Evolutionary conservation across 768 basidiomycete genomes (phyloP).

Genomic region (Tylopilus plumbeoviolaceoides): DNA sequence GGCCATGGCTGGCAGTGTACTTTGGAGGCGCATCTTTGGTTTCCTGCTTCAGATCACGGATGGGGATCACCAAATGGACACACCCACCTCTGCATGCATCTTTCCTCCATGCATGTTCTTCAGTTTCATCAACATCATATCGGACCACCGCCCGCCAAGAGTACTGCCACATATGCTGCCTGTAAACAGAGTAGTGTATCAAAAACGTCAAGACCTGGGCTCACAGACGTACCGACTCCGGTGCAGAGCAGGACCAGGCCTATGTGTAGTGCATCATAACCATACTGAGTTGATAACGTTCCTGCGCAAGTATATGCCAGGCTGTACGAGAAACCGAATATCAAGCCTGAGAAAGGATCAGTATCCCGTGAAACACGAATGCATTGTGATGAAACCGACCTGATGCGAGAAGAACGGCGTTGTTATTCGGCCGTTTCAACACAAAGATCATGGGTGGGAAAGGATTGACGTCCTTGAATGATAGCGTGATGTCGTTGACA

Average conservation of each 20-base stretch:
- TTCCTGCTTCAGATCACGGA: background rate
- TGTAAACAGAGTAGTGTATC: constrained; percentile 2
- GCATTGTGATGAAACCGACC: constrained; percentile 7
- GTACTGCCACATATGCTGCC: constrained; percentile 52
- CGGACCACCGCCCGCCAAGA: constrained; percentile 58
- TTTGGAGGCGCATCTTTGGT: constrained; percentile 66
- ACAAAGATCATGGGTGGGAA: constrained; percentile 58
- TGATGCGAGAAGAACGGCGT: constrained; percentile 46
- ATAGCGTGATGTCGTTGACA: constrained; percentile 43
- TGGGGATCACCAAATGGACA: background rate
- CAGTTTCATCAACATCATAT: constrained; percentile 39
- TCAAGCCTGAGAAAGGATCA: constrained; percentile 43
- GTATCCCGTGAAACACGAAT: background rate
- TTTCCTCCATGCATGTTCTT: constrained; percentile 42
- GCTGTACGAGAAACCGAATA: constrained; percentile 70
- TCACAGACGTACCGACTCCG: constrained; percentile 51
- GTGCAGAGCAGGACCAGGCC: constrained; percentile 75
- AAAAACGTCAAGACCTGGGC: background rate
- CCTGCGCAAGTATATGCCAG: constrained; percentile 73
- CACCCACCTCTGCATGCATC: constrained; percentile 57
- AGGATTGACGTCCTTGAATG: constrained; percentile 70
- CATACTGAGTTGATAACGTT: constrained; percentile 60
- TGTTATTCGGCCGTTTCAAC: constrained; percentile 61
- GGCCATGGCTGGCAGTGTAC: constrained; percentile 53
- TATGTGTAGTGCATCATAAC: constrained; percentile 64